Evolutionary conservation across 139 green algal genomes (phyloP), one percentile per base, ranked within the genome.

Genomic region (Nannochloris sp.): DNA sequence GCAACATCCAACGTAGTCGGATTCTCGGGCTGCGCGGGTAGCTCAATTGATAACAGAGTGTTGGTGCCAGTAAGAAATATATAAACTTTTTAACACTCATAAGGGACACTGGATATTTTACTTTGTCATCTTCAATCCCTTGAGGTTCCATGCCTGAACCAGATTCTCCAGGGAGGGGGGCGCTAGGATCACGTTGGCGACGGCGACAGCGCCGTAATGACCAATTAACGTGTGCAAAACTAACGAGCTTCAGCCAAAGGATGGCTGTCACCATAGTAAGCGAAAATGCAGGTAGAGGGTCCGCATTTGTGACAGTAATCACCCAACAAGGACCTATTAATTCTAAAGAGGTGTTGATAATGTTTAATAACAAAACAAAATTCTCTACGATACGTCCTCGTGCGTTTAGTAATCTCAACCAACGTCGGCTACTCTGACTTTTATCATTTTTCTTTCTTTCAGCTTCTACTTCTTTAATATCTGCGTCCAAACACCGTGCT

Each of bases 51-150:
- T 95, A 95, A 9, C 70, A 81, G 9, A 96, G 76, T 2, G 89
- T 95, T 36, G 89, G 89, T 15, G 83, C 81, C 30, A 70, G 77
- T 54, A 91, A 19, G 51, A 92, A 96, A 76, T 92, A 90, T 4
- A 70, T 25, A 33, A 96, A 67, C 69, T 90, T 84, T 27, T 27
- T 6, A 9, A 82, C 4, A 2, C 73, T 85, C 7, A 60, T 9
- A 12, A 96, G 54, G 64, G 90, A 93, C 65, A 89, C 78, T 0
- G 88, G 89, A 72, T 93, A 96, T 42, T 33, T 35, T 30, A 85
- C 60, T 39, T 42, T 10, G 9, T 54, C 25, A 23, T 47, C 54
- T 14, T 70, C 58, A 5, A 56, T 42, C 23, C 25, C 32, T 13
- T 47, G 33, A 4, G 65, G 64, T 5, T 56, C 10, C 13, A 53